Conservation (phyloP, 768 basidiomycete genomes). For the Phanerochaete carnosa region DNA sequence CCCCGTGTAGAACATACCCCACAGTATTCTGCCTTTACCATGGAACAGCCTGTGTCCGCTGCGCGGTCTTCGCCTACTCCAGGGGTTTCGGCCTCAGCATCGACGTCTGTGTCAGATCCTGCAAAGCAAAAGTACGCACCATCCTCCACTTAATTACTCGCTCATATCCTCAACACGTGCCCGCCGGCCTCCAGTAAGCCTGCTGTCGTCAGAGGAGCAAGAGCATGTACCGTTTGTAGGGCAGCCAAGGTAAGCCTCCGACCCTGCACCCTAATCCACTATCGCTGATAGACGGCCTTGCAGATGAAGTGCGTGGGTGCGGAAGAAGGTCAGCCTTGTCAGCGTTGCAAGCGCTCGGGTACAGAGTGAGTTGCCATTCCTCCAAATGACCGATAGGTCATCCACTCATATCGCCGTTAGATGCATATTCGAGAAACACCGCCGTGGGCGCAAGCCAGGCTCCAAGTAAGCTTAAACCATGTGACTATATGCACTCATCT, state of each 20-base stretch:
- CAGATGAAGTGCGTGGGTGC: conserved; percentile 93
- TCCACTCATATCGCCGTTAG: conserved; percentile 33
- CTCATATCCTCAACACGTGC: conserved; percentile 8
- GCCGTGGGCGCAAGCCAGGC: conserved; percentile 84
- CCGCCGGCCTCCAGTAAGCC: conserved; percentile 23
- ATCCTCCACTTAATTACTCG: neutral
- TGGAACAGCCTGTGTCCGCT: conserved; percentile 1
- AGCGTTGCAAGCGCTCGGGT: conserved; percentile 79
- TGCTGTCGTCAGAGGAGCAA: conserved; percentile 46
- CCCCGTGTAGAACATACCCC: conserved; percentile 50
- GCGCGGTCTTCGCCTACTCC: neutral
- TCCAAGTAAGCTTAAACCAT: conserved; percentile 59
- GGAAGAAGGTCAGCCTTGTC: conserved; percentile 81
- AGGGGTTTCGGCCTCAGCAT: neutral
- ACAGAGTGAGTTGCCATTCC: conserved; percentile 51
- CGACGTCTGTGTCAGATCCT: neutral
- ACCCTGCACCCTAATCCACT: conserved; percentile 4
- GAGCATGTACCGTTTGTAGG: conserved; percentile 79
- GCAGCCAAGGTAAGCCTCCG: conserved; percentile 15
- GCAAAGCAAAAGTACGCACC: conserved; percentile 2
- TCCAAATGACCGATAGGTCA: neutral
- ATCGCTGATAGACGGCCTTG: conserved; percentile 10
- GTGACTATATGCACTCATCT: neutral
- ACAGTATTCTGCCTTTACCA: conserved; percentile 33
- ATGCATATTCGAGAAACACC: conserved; percentile 86